Base-by-base conservation (phyloP, 169 alveolate species). In the Plasmodium malariae region DNA sequence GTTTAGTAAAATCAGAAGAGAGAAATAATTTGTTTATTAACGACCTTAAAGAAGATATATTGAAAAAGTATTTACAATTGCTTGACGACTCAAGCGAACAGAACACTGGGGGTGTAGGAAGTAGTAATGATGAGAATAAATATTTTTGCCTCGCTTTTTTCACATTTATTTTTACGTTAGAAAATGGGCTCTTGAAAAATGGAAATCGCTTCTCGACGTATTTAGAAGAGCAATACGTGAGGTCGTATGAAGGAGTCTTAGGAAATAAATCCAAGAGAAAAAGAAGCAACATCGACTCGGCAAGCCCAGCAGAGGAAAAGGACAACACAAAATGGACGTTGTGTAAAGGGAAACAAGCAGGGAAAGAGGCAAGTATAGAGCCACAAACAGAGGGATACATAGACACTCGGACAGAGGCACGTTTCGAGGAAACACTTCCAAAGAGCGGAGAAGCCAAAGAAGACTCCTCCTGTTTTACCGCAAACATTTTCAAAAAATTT, bases 121-220 rank as follows among this genome's bases (percentile, higher is more conserved):
- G 3, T 28, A 21, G 6, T 24, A 32, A 45, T 57, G 37, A 19
- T 51, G 30, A 68, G 3, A 48, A 65, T 26, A 63, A 51, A 57
- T 65, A 54, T 45, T 67, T 80, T 30, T 80, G 21, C 21, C 30
- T 80, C 12, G 11, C 40, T 24, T 80, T 80, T 67, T 51, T 67
- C 17, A 80, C 83, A 2, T 80, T 80, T 57, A 69, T 80, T 30
- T 80, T 80, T 34, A 80, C 30, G 49, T 21, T 71, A 34, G 90
- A 80, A 67, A 48, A 51, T 68, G 80, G 34, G 7, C 21, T 63
- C 12, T 6, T 80, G 14, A 49, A 30, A 49, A 32, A 51, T 36
- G 34, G 34, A 24, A 76, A 12, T 11, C 1, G 28, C n/a, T 7
- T 26, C 5, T 7, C 37, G 43, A 63, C 63, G 43, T 37, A 74